Conservation (phyloP, 148 eudicot genomes). For the Fagopyrum tataricum region DNA sequence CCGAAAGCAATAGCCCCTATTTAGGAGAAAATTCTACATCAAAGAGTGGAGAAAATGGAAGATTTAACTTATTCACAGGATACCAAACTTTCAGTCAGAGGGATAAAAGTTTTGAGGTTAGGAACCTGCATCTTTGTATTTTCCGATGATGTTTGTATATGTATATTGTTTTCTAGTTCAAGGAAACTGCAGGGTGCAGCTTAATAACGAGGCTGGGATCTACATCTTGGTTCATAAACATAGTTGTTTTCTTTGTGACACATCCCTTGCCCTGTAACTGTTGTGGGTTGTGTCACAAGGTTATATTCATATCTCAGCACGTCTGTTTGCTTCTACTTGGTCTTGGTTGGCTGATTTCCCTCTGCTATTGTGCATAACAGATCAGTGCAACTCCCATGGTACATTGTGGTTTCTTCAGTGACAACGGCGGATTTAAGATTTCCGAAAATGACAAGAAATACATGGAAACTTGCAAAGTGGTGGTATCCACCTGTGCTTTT, state of each 20-base stretch:
- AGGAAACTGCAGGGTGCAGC: too few relatives aligned
- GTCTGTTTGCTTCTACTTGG: conserved; percentile 1
- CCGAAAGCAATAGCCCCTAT: conserved; percentile 39
- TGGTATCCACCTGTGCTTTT: conserved; percentile 96
- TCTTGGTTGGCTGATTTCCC: not conserved
- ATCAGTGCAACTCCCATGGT: conserved; percentile 43
- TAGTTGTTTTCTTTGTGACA: not conserved
- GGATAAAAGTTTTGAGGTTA: conserved; percentile 70
- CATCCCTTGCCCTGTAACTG: not conserved
- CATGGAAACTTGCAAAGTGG: conserved; percentile 73
- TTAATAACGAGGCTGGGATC: not conserved
- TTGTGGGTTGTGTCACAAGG: not conserved
- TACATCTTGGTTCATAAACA: not conserved
- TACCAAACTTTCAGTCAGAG: conserved; percentile 73
- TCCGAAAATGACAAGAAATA: conserved; percentile 70
- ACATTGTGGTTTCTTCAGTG: conserved; percentile 93
- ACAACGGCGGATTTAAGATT: conserved; percentile 75
- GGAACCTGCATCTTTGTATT: conserved; percentile 16
- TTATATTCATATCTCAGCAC: not conserved
- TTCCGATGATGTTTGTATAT: not conserved
- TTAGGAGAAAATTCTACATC: conserved; percentile 31
- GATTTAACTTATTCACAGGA: conserved; percentile 91
- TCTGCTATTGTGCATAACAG: conserved; percentile 28
- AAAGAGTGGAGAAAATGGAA: conserved; percentile 31
- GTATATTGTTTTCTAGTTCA: not conserved